A percentile compares a stretch with the other conserved stretches of the same genome.
Conservation (phyloP, 352 stramenopile genomes). For the Globisporangium canariense region DNA sequence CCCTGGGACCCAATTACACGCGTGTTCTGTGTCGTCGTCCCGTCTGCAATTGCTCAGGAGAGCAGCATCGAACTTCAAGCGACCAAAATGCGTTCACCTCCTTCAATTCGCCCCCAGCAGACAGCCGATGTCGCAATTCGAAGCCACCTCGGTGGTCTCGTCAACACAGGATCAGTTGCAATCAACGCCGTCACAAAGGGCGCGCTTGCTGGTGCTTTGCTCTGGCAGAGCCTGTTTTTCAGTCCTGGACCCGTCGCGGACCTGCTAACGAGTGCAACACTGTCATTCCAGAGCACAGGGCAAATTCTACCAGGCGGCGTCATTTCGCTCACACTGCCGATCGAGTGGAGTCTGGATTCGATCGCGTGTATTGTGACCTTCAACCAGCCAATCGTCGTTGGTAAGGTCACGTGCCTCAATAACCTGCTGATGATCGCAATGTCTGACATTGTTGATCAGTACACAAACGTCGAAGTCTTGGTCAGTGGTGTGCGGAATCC, state of each 20-base stretch:
- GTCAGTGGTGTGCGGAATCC: constrained; percentile 49
- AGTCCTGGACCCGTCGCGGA: constrained; percentile 50
- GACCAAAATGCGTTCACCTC: constrained; percentile 40
- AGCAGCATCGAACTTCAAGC: constrained; percentile 35
- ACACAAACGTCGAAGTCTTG: constrained; percentile 30
- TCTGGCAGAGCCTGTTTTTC: constrained; percentile 43
- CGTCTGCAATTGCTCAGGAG: constrained; percentile 30
- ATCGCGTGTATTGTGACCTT: constrained; percentile 29
- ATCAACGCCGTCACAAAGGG: constrained; percentile 37
- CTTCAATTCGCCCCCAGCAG: constrained; percentile 29
- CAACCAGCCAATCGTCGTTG: constrained; percentile 28
- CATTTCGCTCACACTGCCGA: constrained; percentile 39
- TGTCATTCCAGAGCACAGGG: constrained; percentile 41
- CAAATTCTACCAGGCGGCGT: constrained; percentile 29
- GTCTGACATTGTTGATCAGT: constrained; percentile 34
- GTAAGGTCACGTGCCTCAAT: constrained; percentile 23
- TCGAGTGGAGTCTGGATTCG: constrained; percentile 39
- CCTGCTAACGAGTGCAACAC: constrained; percentile 34
- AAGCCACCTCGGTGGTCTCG: constrained; percentile 44
- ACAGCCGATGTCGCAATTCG: constrained; percentile 22
- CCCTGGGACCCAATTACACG: constrained; percentile 14
- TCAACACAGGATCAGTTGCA: constrained; percentile 36
- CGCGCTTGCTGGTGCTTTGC: constrained; percentile 30
- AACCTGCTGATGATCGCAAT: constrained; percentile 38
- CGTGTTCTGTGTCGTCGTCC: constrained; percentile 28